Conservation (phyloP, 208 protist species). For the Crithidia sp. region DNA sequence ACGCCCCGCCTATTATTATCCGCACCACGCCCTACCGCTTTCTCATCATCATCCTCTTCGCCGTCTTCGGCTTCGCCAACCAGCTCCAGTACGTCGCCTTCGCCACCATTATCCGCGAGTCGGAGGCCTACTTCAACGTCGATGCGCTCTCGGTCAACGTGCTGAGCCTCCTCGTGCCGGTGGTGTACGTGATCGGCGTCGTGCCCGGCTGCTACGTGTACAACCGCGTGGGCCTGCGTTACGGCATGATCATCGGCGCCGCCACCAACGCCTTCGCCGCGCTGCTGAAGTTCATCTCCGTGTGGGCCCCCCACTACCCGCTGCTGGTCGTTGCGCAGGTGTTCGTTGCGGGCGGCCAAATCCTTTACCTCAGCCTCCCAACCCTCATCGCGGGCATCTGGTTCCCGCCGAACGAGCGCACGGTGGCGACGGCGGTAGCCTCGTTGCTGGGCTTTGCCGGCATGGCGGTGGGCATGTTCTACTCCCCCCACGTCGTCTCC, state of each 20-base stretch:
- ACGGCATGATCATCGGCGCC: conserved; percentile 41
- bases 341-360: conserved; percentile 40
- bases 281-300: conserved; percentile 51
- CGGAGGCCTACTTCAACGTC: conserved; percentile 40
- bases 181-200: conserved; percentile 47
- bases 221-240: conserved; percentile 52
- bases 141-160: conserved; percentile 46
- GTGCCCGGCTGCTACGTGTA: conserved; percentile 47
- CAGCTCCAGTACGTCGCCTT: conserved; percentile 62
- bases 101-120: conserved; percentile 41
- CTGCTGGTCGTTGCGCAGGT: conserved; percentile 50
- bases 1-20: not conserved
- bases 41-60: conserved; percentile 38
- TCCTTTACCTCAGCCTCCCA: conserved; percentile 47
- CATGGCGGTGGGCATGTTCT: conserved; percentile 73
- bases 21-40: conserved; percentile 39
- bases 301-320: conserved; percentile 37
- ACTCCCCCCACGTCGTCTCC: conserved; percentile 50
- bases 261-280: conserved; percentile 31
- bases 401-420: conserved; percentile 56
- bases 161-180: conserved; percentile 42
- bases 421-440: conserved; percentile 49
- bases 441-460: conserved; percentile 53
- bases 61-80: conserved; percentile 47
- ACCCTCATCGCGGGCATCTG: conserved; percentile 53